phyloP scores from a whole-genome alignment of 345 rosid genomes.

The Hypericum perforatum region DNA sequence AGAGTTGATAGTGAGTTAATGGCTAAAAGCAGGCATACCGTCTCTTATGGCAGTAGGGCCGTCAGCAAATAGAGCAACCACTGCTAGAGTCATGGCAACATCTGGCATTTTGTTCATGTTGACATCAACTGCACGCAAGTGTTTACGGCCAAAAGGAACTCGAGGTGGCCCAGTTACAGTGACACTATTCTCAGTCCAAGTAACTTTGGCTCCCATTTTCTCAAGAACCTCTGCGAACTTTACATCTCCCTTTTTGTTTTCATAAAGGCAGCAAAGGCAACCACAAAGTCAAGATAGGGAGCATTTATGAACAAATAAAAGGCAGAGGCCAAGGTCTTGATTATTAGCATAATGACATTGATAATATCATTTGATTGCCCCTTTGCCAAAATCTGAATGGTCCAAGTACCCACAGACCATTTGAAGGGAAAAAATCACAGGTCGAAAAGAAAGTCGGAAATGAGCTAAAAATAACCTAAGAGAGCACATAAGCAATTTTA shows the following conservation, averaged over 20 bases:
- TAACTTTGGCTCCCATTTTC: constrained; percentile 93
- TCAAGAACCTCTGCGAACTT: constrained; percentile 90
- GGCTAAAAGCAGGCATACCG: constrained; percentile 36
- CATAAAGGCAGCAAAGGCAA: background rate
- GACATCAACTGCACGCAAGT: constrained; percentile 66
- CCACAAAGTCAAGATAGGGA: no score
- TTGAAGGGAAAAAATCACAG: no score
- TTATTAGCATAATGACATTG: no score
- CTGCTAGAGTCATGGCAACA: constrained; percentile 96
- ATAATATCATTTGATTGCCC: no score
- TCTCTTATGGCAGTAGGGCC: constrained; percentile 97
- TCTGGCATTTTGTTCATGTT: constrained; percentile 99
- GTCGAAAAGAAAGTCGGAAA: no score
- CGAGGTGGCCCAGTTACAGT: constrained; percentile 85
- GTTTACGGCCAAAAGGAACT: constrained; percentile 58
- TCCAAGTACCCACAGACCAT: no score
- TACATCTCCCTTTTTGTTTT: constrained; percentile 68
- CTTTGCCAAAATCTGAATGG: no score
- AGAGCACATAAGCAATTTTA: no score
- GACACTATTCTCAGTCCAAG: constrained; percentile 86
- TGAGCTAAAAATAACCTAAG: no score
- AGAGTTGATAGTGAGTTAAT: no score
- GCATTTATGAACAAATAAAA: no score
- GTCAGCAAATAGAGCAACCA: constrained; percentile 85
- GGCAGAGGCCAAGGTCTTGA: no score